Percentiles rank a stretch among this genome's conserved stretches.
Evolutionary conservation across 2,329 filamentous ascomycete species (phyloP).

Genomic region (Colletotrichum eremochloae): DNA sequence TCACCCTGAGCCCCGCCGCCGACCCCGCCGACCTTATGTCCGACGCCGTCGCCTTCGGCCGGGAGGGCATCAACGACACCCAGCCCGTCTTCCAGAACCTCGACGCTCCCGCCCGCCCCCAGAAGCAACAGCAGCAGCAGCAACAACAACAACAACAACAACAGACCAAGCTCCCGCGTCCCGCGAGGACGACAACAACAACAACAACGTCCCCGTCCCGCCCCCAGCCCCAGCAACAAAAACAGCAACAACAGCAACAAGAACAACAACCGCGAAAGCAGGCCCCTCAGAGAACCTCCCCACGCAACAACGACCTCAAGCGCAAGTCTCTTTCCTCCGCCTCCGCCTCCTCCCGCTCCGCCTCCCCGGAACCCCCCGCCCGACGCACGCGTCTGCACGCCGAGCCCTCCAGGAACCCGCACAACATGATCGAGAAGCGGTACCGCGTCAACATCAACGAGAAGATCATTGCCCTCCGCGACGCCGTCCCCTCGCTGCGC

Average conservation of each 20-base stretch:
- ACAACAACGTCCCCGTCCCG: constrained; percentile 10
- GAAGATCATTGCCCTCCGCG: constrained; percentile 81
- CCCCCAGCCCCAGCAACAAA: constrained; percentile 6
- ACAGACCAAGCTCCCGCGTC: constrained; percentile 12
- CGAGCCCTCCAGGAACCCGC: constrained; percentile 78
- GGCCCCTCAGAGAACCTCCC: constrained; percentile 29
- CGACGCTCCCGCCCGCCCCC: constrained; percentile 17
- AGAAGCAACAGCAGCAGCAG: constrained; percentile 2
- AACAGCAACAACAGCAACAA: background rate
- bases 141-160: constrained; percentile 13
- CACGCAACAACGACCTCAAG: constrained; percentile 47
- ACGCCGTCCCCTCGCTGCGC: constrained; percentile 71
- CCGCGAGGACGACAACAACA: constrained; percentile 18
- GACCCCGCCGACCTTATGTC: constrained; percentile 51
- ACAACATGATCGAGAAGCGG: constrained; percentile 89
- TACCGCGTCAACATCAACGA: constrained; percentile 88
- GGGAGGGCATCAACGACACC: constrained; percentile 46
- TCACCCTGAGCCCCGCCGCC: constrained; percentile 51
- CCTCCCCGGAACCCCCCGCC: constrained; percentile 57
- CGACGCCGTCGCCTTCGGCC: constrained; percentile 45
- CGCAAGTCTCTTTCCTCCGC: constrained; percentile 50
- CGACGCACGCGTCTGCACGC: constrained; percentile 47
- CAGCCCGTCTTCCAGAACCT: constrained; percentile 47
- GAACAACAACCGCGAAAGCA: background rate
- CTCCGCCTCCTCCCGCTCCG: constrained; percentile 48